Evolutionary conservation across 495 filamentous ascomycete genomes (phyloP).

Genomic region (Poronia punctata): DNA sequence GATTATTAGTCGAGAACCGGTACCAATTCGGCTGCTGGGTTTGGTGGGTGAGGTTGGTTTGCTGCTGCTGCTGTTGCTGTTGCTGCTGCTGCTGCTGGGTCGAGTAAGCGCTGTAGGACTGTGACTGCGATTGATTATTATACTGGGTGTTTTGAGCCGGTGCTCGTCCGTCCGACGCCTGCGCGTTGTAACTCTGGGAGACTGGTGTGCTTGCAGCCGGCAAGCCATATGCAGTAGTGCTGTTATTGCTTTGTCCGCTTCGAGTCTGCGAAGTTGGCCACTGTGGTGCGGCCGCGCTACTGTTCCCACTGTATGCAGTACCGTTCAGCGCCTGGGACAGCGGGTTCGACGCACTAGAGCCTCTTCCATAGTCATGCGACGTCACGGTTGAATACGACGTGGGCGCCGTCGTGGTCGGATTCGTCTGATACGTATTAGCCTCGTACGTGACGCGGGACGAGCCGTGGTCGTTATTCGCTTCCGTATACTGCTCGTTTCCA

Average conservation of each 20-base stretch:
- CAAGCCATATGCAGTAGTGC: conserved; percentile 13
- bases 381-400: conserved; percentile 14
- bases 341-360: conserved; percentile 13
- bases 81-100: conserved; percentile 13
- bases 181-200: conserved; percentile 16
- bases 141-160: conserved; percentile 14
- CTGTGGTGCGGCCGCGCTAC: conserved; percentile 9
- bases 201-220: conserved; percentile 9
- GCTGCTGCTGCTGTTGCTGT: conserved; percentile 2
- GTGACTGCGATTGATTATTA: conserved; percentile 17
- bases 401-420: conserved; percentile 12
- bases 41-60: conserved; percentile 13
- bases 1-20: conserved; percentile 12
- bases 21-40: conserved; percentile 22
- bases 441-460: conserved; percentile 20
- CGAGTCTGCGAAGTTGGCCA: conserved; percentile 21
- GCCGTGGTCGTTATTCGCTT: conserved; percentile 13
- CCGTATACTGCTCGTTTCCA: conserved; percentile 14
- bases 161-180: conserved; percentile 7
- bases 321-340: conserved; percentile 17
- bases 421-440: conserved; percentile 19
- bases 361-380: conserved; percentile 20
- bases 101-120: conserved; percentile 18
- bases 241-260: conserved; percentile 8
- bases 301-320: conserved; percentile 10